Percentiles rank a stretch among this genome's conserved stretches.
Conservation (phyloP, 257 asterid species). For the Ilex asprella region DNA sequence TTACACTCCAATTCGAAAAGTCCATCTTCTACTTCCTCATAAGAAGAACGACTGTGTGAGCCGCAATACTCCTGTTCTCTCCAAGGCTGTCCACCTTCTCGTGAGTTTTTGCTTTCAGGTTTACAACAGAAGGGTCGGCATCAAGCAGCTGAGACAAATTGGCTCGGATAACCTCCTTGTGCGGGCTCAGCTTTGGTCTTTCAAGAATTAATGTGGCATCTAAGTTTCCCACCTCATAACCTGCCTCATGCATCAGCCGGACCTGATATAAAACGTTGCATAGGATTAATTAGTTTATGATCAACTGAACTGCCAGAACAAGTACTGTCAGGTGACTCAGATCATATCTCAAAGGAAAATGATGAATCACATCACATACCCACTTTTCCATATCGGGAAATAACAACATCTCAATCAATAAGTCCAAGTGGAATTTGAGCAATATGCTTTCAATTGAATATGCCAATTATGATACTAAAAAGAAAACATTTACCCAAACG, state of each 20-base stretch:
- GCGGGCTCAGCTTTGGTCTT: constrained; percentile 90
- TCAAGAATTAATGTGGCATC: constrained; percentile 93
- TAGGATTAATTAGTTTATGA: constrained; percentile 8
- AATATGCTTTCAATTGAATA: too few relatives aligned
- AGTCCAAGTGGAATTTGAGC: too few relatives aligned
- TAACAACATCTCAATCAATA: too few relatives aligned
- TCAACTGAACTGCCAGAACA: too few relatives aligned
- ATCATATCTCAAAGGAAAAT: too few relatives aligned
- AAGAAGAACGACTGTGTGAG: constrained; percentile 89
- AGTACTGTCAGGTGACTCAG: too few relatives aligned
- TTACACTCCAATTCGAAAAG: background rate
- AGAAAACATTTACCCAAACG: too few relatives aligned
- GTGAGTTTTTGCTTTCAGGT: constrained; percentile 92
- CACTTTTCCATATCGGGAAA: too few relatives aligned
- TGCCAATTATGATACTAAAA: too few relatives aligned
- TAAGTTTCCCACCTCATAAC: constrained; percentile 82
- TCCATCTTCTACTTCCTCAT: constrained; percentile 37
- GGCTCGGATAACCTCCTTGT: constrained; percentile 74
- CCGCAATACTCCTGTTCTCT: constrained; percentile 94
- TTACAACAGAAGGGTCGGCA: constrained; percentile 76
- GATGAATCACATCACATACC: too few relatives aligned
- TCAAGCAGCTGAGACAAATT: constrained; percentile 74
- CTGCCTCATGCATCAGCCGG: constrained; percentile 87
- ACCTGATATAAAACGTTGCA: constrained; percentile 43
- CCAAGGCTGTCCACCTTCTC: constrained; percentile 98